Evolutionary conservation across 306 rosid genomes (phyloP), one percentile per base, ranked within the genome.

Genomic region (Clitoria ternatea): DNA sequence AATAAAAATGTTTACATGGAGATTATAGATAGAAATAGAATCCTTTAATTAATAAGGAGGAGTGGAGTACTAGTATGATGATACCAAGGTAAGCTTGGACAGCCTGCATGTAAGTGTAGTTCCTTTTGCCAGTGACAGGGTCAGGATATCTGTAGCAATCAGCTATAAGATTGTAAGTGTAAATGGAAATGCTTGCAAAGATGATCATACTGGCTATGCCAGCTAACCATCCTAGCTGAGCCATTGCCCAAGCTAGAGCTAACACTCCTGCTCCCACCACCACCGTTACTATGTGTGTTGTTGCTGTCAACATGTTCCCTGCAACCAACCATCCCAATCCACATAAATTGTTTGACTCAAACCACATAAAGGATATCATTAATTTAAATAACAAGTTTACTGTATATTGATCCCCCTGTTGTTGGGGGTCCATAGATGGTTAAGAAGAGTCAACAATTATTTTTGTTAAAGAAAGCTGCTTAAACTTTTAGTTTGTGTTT

Each of bases 41-140:
- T 29, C 2, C 5, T 29, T 29, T 29, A 2, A 2, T 29, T 29
- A 29, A 50, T 3, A 22, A 12, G 36, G 12, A n/a, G 12, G 13
- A 3, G 2, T 5, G 23, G 14, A 18, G 36, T 26, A n/a, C 12
- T 55, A 29, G 62, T 48, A 17, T 3, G 9, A 7, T 13, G 11
- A 17, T 55, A 57, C 65, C 82, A 43, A 81, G 63, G 43, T 55
- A 69, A 6, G 79, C 3, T 7, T 72, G 2, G 3, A 83, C 85
- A 2, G 85, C 87, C 2, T 83, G 78, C 87, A 80, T 83, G 33
- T 83, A 83, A 56, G 85, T 83, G 73, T 83, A 80, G 65, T 83
- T 83, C 44, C 80, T 69, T 18, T 63, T 73, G 62, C 83, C 83
- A 39, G 4, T 61, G 15, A 74, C 0, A 0, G 80, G 62, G 13